Evolutionary conservation across 2,329 filamentous ascomycete species (phyloP), one percentile per base, ranked within the genome.

Genomic region (Endothia cerciana): DNA sequence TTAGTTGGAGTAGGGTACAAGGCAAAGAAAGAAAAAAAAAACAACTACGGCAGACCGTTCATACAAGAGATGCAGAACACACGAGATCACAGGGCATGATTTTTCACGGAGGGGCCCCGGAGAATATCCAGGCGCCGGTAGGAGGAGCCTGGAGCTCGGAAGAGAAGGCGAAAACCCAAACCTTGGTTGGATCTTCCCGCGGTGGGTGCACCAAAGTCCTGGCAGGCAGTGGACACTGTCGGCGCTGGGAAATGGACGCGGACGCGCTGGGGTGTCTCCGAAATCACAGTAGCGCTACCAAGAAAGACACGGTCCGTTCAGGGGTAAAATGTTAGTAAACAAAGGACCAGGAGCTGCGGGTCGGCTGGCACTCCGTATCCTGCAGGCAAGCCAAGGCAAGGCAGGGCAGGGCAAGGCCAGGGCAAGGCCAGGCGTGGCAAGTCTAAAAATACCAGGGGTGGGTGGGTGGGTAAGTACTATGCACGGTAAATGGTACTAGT

Each of bases 1-100:
- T 33, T 25, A 53, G 47, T 5, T 51, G 13, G 25, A 13, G 28
- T 49, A 51, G 22, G 22, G 25, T 28, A 51, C 28, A 40, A 33
- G 30, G 25, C 28, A 62, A 56, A 62, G n/a, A n/a, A n/a, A n/a
- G 64, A 69, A 62, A 67, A 71, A 68, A 71, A n/a, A 61, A 63
- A 64, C 33, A 22, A 56, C 45, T 68, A 64, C 61, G 60, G 66
- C 66, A 66, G 60, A 10, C 57, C 7, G 8, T 3, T 28, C n/a
- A 22, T 13, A 7, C 64, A 49, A 53, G 17, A 64, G 38, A 41
- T 68, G 66, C 66, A 68, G 64, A 58, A 66, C 28, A 60, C n/a
- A 40, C 61, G 57, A 61, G 60, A 45, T 38, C 58, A 63, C 51
- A 22, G 49, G 47, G 60, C 64, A 64, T 62, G 47, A 62, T 55